Base-by-base conservation (phyloP, 2,329 filamentous ascomycete genomes). In the Colletotrichum euphorbiae region DNA sequence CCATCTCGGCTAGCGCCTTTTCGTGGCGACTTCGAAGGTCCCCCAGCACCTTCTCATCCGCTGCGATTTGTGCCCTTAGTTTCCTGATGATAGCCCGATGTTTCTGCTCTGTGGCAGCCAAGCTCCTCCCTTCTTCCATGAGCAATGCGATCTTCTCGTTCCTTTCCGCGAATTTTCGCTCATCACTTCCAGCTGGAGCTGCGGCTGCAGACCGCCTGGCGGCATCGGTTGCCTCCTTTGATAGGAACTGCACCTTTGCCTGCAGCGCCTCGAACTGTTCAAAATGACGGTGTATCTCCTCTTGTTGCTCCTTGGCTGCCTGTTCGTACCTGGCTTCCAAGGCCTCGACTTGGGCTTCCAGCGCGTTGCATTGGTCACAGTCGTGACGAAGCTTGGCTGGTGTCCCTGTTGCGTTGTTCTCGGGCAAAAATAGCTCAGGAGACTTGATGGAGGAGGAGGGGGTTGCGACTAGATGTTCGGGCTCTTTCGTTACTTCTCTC, bases 191-290 rank as follows among this genome's bases (percentile, higher is more conserved):
- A 0, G 87, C 76, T 2, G 87, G 81, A 1, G 91, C 89, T 24
- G 85, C 81, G n/a, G 85, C 81, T 2, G 88, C 89, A 6, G 89
- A 86, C 72, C 89, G 88, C 74, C 90, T 91, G 1, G 96, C 93
- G 0, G 90, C 85, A 36, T 94, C 91, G 0, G 91, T 88, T 12
- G 92, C 90, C 75, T 94, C 92, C 69, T 91, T 91, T 2, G 94
- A 90, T 12, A 99, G 82, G 75, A 97, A 98, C 72, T 94, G 91
- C 31, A 99, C 82, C 76, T 99, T 98, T 6, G 93, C 89, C 77
- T 98, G 93, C 1, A 99, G 81, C 4, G 94, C 92, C 81, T 99
- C 96, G 62, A 98, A 96, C 40, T 92, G 90, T 79, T 99, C 96
- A 6, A 95, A 86, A 70, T 97, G 93, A 55, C 86, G 87, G 74